Percentiles rank a stretch among this genome's conserved stretches.
These are phyloP conservation scores for Quercus lobata DNA, from an alignment of 331 rosid species.

Conservation along the genomic window DNA sequence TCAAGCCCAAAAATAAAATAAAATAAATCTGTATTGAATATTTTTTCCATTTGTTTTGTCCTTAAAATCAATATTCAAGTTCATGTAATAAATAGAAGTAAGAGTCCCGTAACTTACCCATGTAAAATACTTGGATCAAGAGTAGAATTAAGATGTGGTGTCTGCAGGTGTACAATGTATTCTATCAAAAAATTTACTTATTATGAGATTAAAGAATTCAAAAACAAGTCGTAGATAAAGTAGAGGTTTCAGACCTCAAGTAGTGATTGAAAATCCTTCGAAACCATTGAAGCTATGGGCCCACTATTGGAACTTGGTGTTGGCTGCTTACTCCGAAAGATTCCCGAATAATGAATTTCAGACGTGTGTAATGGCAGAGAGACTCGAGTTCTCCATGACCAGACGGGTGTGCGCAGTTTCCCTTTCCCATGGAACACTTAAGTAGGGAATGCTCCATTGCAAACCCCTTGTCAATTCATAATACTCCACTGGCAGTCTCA, in stretches of 20 bases:
- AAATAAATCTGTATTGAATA: neutral
- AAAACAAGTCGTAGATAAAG: neutral
- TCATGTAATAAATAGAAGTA: neutral
- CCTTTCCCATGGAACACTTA: constrained; percentile 63
- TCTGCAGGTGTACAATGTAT: constrained; percentile 40
- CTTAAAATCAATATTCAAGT: neutral
- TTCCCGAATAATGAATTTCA: constrained; percentile 36
- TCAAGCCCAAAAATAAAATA: too few relatives aligned
- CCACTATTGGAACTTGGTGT: constrained; percentile 40
- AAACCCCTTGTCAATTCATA: constrained; percentile 66
- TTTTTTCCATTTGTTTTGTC: neutral
- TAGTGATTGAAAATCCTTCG: constrained; percentile 51
- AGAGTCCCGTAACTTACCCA: constrained; percentile 44
- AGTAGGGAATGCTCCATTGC: constrained; percentile 81
- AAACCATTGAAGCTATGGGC: constrained; percentile 54
- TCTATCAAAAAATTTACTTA: neutral
- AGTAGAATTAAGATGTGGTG: constrained; percentile 60
- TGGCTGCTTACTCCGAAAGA: neutral
- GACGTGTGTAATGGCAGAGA: constrained; percentile 33
- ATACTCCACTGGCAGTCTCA: constrained; percentile 67
- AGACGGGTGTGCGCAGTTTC: constrained; percentile 29
- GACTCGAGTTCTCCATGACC: constrained; percentile 39
- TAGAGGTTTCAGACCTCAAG: constrained; percentile 55
- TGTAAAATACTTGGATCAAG: constrained; percentile 33
- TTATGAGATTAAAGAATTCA: neutral